These are phyloP conservation scores for Tolypocladium tropicale DNA, from an alignment of 2,329 filamentous ascomycete species.

Conservation along the genomic window DNA sequence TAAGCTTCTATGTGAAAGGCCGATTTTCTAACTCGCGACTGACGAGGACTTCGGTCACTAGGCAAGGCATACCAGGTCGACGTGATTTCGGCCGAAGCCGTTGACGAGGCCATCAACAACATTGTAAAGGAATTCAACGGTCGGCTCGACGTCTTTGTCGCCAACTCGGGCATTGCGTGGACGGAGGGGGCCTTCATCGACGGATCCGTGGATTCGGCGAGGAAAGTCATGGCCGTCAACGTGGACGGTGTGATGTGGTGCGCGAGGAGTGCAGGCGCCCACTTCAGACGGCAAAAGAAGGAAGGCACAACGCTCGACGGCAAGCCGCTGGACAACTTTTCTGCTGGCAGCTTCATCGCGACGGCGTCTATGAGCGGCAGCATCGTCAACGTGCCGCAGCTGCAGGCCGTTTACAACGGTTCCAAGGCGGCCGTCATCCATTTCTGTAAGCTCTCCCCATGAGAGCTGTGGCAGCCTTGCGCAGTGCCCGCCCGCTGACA, in stretches of 20 bases:
- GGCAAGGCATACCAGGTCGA: constrained; percentile 44
- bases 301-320: constrained; percentile 55
- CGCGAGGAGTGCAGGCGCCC: constrained; percentile 56
- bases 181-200: constrained; percentile 58
- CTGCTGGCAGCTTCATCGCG: constrained; percentile 61
- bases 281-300: constrained; percentile 61
- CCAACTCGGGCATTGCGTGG: constrained; percentile 71
- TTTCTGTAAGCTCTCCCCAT: constrained; percentile 33
- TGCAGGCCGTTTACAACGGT: constrained; percentile 65
- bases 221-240: constrained; percentile 59
- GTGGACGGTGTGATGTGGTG: constrained; percentile 72
- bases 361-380: constrained; percentile 72
- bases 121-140: constrained; percentile 59
- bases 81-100: constrained; percentile 41
- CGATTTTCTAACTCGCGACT: neutral
- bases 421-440: constrained; percentile 57
- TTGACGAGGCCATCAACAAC: constrained; percentile 38
- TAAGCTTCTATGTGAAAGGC: constrained; percentile 23
- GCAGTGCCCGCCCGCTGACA: neutral
- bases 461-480: too few species aligned
- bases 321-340: constrained; percentile 48
- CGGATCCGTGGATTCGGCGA: constrained; percentile 52
- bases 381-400: constrained; percentile 67
- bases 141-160: constrained; percentile 67
- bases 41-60: neutral